Percentiles rank a stretch among this genome's conserved stretches.
These are phyloP conservation scores for Pseudevernia furfuracea DNA, from an alignment of 495 filamentous ascomycete genomes.

Conservation along the genomic window DNA sequence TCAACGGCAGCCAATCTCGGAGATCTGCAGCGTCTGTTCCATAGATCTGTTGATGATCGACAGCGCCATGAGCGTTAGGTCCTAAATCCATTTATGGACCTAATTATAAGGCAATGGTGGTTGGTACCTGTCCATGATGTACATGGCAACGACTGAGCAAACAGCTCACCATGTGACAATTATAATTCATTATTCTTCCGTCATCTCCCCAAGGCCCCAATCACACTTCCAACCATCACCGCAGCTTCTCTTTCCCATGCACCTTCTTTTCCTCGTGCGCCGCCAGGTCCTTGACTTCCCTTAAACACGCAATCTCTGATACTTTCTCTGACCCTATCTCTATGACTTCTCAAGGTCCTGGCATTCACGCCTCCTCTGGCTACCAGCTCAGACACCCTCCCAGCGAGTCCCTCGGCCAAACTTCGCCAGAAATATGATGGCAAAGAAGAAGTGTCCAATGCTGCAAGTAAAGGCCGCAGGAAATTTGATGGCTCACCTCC, in stretches of 20 bases:
- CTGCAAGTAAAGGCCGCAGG: constrained; percentile 62
- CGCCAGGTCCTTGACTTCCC: constrained; percentile 56
- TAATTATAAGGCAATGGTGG: neutral
- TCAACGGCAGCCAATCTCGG: constrained; percentile 18
- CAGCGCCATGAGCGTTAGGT: constrained; percentile 11
- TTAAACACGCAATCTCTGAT: constrained; percentile 76
- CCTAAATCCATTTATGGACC: constrained; percentile 10
- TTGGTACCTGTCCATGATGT: neutral
- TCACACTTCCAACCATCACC: constrained; percentile 81
- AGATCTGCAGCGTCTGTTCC: constrained; percentile 11
- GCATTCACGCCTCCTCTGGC: constrained; percentile 74
- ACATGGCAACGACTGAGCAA: neutral
- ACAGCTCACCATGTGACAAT: neutral
- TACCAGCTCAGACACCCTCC: constrained; percentile 75
- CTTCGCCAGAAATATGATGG: constrained; percentile 88
- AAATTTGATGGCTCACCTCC: constrained; percentile 42
- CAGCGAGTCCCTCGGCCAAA: constrained; percentile 67
- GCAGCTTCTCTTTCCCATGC: constrained; percentile 86
- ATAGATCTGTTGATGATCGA: constrained; percentile 11
- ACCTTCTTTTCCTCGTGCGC: constrained; percentile 38
- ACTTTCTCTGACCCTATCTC: constrained; percentile 64
- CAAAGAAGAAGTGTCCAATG: constrained; percentile 79
- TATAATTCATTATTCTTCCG: neutral
- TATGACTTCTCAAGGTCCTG: constrained; percentile 68
- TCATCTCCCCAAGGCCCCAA: constrained; percentile 44